These are phyloP conservation scores for Polyplosphaeria fusca DNA, from an alignment of 495 filamentous ascomycete species.

Conservation along the genomic window DNA sequence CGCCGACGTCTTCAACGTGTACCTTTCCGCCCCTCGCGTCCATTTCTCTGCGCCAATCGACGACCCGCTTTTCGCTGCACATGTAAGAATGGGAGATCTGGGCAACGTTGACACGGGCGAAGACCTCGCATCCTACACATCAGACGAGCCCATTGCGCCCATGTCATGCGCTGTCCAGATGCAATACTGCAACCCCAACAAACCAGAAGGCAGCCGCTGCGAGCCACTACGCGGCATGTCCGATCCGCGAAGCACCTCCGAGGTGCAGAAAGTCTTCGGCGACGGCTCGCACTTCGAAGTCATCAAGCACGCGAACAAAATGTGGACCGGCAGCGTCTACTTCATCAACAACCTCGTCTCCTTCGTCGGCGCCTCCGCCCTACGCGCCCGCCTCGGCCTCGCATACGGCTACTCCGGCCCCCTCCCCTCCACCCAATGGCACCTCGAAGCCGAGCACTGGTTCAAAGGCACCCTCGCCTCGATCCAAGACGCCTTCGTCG, in stretches of 20 bases:
- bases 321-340: background rate
- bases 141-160: conserved; percentile 1
- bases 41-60: conserved; percentile 1
- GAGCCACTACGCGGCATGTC: conserved; percentile 7
- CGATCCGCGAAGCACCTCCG: background rate
- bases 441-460: conserved; percentile 16
- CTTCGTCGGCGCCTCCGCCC: conserved; percentile 3
- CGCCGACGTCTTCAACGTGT: conserved; percentile 9
- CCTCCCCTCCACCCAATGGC: conserved; percentile 23
- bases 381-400: conserved; percentile 3
- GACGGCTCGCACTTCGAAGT: background rate
- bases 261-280: conserved; percentile 1
- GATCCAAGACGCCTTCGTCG: conserved; percentile 4
- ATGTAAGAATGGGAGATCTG: background rate
- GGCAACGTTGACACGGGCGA: background rate
- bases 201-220: background rate
- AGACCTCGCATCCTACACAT: background rate
- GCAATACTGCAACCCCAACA: conserved; percentile 24
- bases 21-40: conserved; percentile 7
- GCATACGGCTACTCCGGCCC: conserved; percentile 4
- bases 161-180: conserved; percentile 12
- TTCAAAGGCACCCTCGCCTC: conserved; percentile 7
- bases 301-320: background rate
- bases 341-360: background rate
- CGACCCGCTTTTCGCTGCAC: conserved; percentile 13